Conservation (phyloP, 192 early-diverging fungal species). For the Coemansia asiatica region DNA sequence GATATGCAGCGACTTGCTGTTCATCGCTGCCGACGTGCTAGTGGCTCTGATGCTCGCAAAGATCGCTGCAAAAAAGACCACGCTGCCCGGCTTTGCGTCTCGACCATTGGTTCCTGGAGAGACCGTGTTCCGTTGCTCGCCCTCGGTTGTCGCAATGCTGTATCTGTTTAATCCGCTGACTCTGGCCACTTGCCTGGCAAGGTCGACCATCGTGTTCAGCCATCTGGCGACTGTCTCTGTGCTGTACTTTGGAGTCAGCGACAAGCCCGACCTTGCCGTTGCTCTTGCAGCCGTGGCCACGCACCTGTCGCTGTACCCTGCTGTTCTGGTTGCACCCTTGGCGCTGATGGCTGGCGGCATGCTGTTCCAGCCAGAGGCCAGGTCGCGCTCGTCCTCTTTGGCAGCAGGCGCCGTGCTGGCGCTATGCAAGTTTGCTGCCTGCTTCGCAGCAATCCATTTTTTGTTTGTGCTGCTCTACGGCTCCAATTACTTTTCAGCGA, state of each 20-base stretch:
- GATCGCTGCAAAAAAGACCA: conserved; percentile 58
- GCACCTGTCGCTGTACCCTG: conserved; percentile 87
- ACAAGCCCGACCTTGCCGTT: conserved; percentile 57
- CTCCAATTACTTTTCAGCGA: conserved; percentile 32
- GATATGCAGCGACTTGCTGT: conserved; percentile 57
- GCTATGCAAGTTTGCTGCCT: conserved; percentile 19
- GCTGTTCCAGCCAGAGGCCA: neutral
- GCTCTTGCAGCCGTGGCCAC: conserved; percentile 75
- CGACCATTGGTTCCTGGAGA: conserved; percentile 44
- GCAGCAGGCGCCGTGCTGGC: conserved; percentile 8
- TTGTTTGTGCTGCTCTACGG: conserved; percentile 29
- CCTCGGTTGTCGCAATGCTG: conserved; percentile 45
- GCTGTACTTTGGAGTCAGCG: conserved; percentile 65
- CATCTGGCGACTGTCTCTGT: conserved; percentile 74
- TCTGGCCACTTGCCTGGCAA: conserved; percentile 70
- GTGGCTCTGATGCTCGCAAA: conserved; percentile 61
- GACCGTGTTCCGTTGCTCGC: conserved; percentile 37
- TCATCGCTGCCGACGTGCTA: conserved; percentile 63
- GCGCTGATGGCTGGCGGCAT: conserved; percentile 19
- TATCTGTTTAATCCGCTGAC: conserved; percentile 85
- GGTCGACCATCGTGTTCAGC: conserved; percentile 74
- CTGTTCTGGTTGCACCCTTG: conserved; percentile 67
- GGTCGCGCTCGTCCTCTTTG: neutral
- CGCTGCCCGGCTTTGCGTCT: neutral
- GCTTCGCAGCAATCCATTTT: conserved; percentile 20